phyloP scores from a whole-genome alignment of 2,329 filamentous ascomycete species.

The Xylariaceae sp. region DNA sequence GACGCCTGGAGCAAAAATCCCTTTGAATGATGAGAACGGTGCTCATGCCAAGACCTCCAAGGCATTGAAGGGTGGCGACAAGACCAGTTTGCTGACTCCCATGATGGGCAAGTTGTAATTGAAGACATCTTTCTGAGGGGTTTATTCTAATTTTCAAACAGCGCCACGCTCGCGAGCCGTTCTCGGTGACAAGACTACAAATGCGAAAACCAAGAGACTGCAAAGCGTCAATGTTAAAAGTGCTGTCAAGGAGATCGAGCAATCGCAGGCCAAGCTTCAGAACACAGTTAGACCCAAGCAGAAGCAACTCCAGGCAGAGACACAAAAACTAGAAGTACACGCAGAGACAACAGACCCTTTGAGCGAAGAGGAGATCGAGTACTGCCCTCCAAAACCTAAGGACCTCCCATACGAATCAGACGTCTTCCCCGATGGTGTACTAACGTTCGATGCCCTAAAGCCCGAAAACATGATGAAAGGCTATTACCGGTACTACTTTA shows the following conservation, averaged over 20 bases:
- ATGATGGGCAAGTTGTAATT: slow-evolving; percentile 67
- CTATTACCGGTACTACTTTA: slow-evolving; percentile 66
- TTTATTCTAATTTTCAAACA: slow-evolving; percentile 39
- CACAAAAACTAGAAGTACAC: slow-evolving; percentile 69
- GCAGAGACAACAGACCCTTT: slow-evolving; percentile 55
- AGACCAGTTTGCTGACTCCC: slow-evolving; percentile 78
- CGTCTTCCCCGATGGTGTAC: slow-evolving; percentile 63
- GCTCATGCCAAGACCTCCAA: slow-evolving; percentile 58
- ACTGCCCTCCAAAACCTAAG: slow-evolving; percentile 78
- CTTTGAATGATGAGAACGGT: slow-evolving; percentile 87
- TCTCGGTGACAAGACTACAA: slow-evolving; percentile 94
- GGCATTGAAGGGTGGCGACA: slow-evolving; percentile 56
- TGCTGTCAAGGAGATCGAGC: slow-evolving; percentile 62
- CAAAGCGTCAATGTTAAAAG: slow-evolving; percentile 71
- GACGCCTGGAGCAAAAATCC: slow-evolving; percentile 76
- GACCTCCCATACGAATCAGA: slow-evolving; percentile 74
- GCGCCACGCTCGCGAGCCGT: slow-evolving; percentile 77
- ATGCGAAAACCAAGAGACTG: slow-evolving; percentile 78
- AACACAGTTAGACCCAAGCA: slow-evolving; percentile 16
- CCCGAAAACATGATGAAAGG: slow-evolving; percentile 65
- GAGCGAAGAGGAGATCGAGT: slow-evolving; percentile 81
- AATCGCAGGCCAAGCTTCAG: slow-evolving; percentile 20
- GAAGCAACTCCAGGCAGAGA: slow-evolving; percentile 40
- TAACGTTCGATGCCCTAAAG: slow-evolving; percentile 65
- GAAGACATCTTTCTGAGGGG: not conserved